phyloP scores from a whole-genome alignment of 495 filamentous ascomycete species.

The Penicillium dipodomyicola region DNA sequence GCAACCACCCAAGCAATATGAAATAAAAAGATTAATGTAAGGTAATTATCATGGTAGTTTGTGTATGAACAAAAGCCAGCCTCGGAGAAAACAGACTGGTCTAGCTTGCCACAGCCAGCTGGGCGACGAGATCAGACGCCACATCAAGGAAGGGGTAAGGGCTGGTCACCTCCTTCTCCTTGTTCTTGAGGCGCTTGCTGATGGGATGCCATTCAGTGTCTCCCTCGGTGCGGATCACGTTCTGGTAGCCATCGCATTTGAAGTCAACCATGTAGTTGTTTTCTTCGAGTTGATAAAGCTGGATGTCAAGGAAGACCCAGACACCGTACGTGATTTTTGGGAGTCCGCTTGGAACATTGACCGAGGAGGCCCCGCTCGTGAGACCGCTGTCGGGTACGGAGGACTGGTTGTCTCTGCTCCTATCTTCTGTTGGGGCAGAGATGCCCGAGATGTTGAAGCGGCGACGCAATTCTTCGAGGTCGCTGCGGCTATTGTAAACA shows the following conservation, averaged over 20 bases:
- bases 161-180: slow-evolving; percentile 55
- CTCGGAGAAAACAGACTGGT: not conserved
- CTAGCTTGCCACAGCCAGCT: slow-evolving; percentile 49
- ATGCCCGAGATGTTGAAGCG: slow-evolving; percentile 48
- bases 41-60: slow-evolving; percentile 19
- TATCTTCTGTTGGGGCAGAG: slow-evolving; percentile 37
- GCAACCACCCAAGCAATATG: slow-evolving; percentile 8
- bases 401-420: slow-evolving; percentile 24
- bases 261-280: slow-evolving; percentile 97
- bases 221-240: slow-evolving; percentile 54
- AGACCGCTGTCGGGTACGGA: slow-evolving; percentile 28
- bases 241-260: slow-evolving; percentile 98
- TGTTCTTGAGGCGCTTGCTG: slow-evolving; percentile 48
- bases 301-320: slow-evolving; percentile 88
- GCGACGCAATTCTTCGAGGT: slow-evolving; percentile 51
- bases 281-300: slow-evolving; percentile 92
- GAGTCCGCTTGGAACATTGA: slow-evolving; percentile 36
- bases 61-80: slow-evolving; percentile 7
- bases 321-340: slow-evolving; percentile 44
- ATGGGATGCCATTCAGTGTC: slow-evolving; percentile 48
- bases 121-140: slow-evolving; percentile 53
- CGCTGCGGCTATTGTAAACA: slow-evolving; percentile 56
- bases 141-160: slow-evolving; percentile 57
- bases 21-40: slow-evolving; percentile 7
- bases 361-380: slow-evolving; percentile 42